Evolutionary conservation across 202 grass and related monocot genomes (phyloP).

Genomic region (Bolboschoenoplectus hybrid): DNA sequence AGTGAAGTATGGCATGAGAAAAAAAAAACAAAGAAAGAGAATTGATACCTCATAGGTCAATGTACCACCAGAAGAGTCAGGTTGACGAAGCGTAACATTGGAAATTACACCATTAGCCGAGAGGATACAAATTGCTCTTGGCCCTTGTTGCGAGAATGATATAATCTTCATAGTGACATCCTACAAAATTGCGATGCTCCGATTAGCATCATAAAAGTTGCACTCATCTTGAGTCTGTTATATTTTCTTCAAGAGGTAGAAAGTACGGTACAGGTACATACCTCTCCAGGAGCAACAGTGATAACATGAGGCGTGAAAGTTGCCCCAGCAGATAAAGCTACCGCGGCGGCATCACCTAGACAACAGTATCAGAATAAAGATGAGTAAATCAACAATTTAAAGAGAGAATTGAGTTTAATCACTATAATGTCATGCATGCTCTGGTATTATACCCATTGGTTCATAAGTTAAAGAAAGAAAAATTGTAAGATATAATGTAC

Average conservation of each 20-base stretch:
- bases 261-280: conserved; percentile 27
- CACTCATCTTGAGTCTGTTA: neutral
- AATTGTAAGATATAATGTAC: neutral
- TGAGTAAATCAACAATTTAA: neutral
- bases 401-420: neutral
- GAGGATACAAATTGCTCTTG: conserved; percentile 68
- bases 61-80: conserved; percentile 82
- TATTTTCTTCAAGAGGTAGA: neutral
- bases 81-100: conserved; percentile 78
- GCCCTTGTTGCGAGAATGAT: conserved; percentile 92
- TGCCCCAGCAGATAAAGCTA: conserved; percentile 67
- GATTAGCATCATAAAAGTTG: conserved; percentile 24
- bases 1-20: neutral
- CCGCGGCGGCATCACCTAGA: conserved; percentile 52
- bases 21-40: neutral
- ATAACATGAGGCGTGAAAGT: conserved; percentile 88
- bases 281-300: conserved; percentile 87
- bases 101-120: conserved; percentile 88
- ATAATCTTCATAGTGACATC: conserved; percentile 90
- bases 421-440: neutral
- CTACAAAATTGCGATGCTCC: conserved; percentile 44
- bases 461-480: neutral
- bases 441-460: neutral
- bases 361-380: conserved; percentile 6
- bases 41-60: conserved; percentile 78